phyloP scores from a whole-genome alignment of 78 protist genomes.

The Emiliania huxleyi region DNA sequence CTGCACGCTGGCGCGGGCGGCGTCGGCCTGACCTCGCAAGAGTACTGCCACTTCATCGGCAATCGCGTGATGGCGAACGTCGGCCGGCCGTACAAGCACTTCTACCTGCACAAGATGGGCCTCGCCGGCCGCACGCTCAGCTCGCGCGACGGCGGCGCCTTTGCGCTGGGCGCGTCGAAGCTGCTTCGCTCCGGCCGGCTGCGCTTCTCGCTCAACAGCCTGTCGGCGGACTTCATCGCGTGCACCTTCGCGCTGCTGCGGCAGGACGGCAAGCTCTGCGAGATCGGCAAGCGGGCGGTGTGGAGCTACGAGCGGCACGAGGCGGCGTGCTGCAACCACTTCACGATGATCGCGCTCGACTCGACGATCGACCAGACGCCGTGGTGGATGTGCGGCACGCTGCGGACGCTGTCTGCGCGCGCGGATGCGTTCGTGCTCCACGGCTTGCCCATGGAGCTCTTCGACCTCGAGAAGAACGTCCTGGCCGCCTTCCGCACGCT shows the following conservation, averaged over 20 bases:
- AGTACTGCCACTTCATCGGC: background rate
- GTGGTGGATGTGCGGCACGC: background rate
- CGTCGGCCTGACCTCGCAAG: constrained; percentile 17
- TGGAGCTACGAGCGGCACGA: background rate
- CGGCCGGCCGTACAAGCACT: background rate
- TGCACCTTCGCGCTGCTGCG: background rate
- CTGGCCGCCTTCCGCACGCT: background rate
- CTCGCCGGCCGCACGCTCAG: background rate
- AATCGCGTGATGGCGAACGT: background rate
- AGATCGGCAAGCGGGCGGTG: constrained; percentile 42
- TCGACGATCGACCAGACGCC: background rate
- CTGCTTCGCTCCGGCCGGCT: background rate
- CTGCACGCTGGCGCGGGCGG: constrained; percentile 40
- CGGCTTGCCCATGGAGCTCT: background rate
- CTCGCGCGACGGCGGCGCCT: background rate
- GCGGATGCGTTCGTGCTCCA: background rate
- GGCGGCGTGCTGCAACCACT: background rate
- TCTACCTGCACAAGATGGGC: background rate
- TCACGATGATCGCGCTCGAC: background rate
- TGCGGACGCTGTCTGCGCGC: background rate
- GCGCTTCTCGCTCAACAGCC: background rate
- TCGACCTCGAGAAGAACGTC: background rate
- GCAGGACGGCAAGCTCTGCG: background rate
- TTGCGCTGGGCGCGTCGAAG: background rate
- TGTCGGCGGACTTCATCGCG: constrained; percentile 19